Percentiles rank a stretch among this genome's conserved stretches.
Conservation (phyloP, 2,329 filamentous ascomycete species). For the Penicillium aurantiogriseum region DNA sequence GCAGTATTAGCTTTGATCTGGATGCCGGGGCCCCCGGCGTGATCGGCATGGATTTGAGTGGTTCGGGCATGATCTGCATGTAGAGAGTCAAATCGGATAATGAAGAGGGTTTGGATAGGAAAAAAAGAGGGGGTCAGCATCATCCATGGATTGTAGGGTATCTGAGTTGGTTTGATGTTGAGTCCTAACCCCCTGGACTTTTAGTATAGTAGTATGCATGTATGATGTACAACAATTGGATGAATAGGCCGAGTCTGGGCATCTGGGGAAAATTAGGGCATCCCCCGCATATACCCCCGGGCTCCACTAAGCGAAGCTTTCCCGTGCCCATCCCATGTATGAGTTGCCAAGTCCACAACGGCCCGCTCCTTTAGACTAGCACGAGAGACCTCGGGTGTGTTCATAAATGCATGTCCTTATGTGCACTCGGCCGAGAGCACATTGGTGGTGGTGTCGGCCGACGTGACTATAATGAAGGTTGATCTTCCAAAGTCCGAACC, state of each 20-base stretch:
- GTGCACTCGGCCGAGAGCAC: neutral
- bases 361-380: neutral
- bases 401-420: neutral
- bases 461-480: neutral
- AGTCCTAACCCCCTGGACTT: neutral
- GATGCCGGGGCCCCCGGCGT: neutral
- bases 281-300: neutral
- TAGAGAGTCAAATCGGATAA: neutral
- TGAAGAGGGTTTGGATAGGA: neutral
- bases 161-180: too few relatives aligned
- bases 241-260: neutral
- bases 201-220: too few relatives aligned
- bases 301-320: neutral
- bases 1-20: constrained; percentile 11
- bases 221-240: too few relatives aligned
- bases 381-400: neutral
- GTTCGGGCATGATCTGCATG: neutral
- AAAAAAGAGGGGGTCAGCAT: neutral
- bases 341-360: neutral
- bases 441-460: neutral
- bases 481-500: neutral
- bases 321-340: neutral
- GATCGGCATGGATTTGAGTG: constrained; percentile 1
- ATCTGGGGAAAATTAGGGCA: neutral
- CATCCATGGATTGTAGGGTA: neutral